These are phyloP conservation scores for Colletotrichum sp. DNA, from an alignment of 2,329 filamentous ascomycete species.

Conservation along the genomic window DNA sequence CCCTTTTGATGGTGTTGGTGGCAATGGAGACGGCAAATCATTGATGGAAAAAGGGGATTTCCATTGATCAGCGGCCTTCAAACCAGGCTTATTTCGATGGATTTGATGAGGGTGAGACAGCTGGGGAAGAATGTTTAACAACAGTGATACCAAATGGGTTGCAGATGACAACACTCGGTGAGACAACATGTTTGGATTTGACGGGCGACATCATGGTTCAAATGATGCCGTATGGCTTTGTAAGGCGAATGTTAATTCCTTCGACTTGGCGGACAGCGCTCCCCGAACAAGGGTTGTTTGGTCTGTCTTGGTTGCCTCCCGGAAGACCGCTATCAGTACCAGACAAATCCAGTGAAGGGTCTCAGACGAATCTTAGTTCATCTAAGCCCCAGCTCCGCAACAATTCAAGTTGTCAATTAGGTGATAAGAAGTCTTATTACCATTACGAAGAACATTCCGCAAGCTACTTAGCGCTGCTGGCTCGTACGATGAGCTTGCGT, in stretches of 20 bases:
- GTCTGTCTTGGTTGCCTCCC: not conserved
- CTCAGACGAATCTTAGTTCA: not conserved
- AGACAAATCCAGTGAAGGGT: not conserved
- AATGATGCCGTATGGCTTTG: not conserved
- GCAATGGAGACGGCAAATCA: not conserved
- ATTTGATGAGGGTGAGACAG: not conserved
- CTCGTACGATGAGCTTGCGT: not conserved
- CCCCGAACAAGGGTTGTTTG: not conserved
- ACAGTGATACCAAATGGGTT: not conserved
- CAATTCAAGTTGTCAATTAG: not conserved
- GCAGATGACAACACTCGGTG: not conserved
- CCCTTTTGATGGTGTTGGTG: not conserved
- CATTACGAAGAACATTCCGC: not conserved
- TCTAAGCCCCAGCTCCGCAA: not conserved
- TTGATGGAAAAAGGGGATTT: conserved; percentile 15
- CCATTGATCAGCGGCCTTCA: not conserved
- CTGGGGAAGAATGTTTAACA: not conserved
- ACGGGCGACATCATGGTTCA: not conserved
- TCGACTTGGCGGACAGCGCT: not conserved
- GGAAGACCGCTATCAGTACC: not conserved
- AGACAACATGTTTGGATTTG: not conserved
- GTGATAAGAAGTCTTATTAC: not conserved
- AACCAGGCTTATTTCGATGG: not conserved
- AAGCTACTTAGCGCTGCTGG: not conserved
- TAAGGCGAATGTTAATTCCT: not conserved